Evolutionary conservation across 371 early-diverging fungal species (phyloP), one percentile per base, ranked within the genome.

Genomic region (Saksenaea vasiformis): DNA sequence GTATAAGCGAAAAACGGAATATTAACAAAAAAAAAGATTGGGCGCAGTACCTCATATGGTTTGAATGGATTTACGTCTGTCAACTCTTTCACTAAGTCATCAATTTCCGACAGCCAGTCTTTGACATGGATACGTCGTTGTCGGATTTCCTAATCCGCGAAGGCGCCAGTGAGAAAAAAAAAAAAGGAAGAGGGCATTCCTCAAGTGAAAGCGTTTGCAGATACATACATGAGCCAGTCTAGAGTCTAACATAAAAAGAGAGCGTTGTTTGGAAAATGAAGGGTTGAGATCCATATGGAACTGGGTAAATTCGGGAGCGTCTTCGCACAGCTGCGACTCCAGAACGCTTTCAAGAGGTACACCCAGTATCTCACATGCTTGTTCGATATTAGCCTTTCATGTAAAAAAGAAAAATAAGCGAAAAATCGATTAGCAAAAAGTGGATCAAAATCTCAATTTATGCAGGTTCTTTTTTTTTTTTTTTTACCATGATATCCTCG

Each of bases 401-500:
- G n/a, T n/a, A n/a, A n/a, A n/a, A n/a, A n/a, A n/a, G n/a, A n/a
- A 26, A 35, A 11, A 60, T 56, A 31, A 35, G 27, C 17, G 15
- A 35, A 38, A 35, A 38, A 15, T 8, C 17, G 15, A n/a, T n/a
- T 36, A 58, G 1, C 2, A 19, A 9, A 44, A 60, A 34, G 24
- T 19, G 22, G 51, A 38, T 34, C 28, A 61, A 35, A 14, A 43
- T 10, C 26, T 36, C 19, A 61, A 44, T 54, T 53, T 19, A 61
- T 31, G 34, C 28, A 31, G 14, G 31, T 31, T n/a, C n/a, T n/a
- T n/a, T n/a, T n/a, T n/a, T 53, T 17, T 34, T 60, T 60, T 14
- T 28, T 44, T 36, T 54, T 66, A 70, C 70, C 66, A 70, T 37
- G 13, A 56, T 57, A 61, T 70, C 70, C 28, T 70, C 70, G 28